A percentile compares a stretch with the other conserved stretches of the same genome.
Evolutionary conservation across 2,329 filamentous ascomycete genomes (phyloP).

Genomic region (Blumeriella jaapii): DNA sequence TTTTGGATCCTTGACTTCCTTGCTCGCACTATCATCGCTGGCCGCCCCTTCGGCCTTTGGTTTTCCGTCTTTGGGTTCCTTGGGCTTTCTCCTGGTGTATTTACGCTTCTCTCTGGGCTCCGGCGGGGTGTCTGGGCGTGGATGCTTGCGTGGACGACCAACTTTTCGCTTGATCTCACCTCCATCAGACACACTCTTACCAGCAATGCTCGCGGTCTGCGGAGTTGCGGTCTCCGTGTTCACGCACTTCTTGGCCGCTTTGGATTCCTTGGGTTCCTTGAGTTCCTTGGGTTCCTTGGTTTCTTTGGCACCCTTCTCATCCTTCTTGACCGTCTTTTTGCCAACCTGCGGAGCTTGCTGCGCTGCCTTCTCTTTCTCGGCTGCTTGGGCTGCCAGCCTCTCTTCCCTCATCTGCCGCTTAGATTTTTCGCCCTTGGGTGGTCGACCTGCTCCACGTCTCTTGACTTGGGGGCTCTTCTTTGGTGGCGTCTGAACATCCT

Average conservation of each 20-base stretch:
- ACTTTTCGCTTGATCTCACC: slow-evolving; percentile 46
- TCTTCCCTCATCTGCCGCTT: slow-evolving; percentile 53
- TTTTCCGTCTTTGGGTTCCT: slow-evolving; percentile 31
- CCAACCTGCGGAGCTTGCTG: background rate
- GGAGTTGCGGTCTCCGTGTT: slow-evolving; percentile 1
- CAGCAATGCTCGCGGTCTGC: background rate
- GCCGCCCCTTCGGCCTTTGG: slow-evolving; percentile 44
- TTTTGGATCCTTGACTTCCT: slow-evolving; percentile 51
- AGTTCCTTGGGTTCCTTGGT: too few relatives aligned
- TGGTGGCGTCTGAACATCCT: slow-evolving; percentile 4
- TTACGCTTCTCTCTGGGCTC: slow-evolving; percentile 51
- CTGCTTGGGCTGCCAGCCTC: slow-evolving; percentile 30
- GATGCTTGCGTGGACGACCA: slow-evolving; percentile 53
- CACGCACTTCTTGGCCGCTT: slow-evolving; percentile 38
- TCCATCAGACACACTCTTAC: slow-evolving; percentile 26
- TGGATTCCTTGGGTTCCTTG: too few relatives aligned
- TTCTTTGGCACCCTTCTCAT: slow-evolving; percentile 39
- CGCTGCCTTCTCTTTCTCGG: slow-evolving; percentile 42
- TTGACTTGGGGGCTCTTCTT: slow-evolving; percentile 12
- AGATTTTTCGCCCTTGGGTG: slow-evolving; percentile 74
- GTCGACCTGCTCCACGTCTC: slow-evolving; percentile 61
- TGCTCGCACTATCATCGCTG: slow-evolving; percentile 35
- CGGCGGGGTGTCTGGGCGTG: slow-evolving; percentile 42
- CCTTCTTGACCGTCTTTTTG: slow-evolving; percentile 22
- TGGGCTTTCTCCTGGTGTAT: slow-evolving; percentile 51